These are phyloP conservation scores for Onygenales sp. DNA, from an alignment of 2,329 filamentous ascomycete genomes.

Conservation along the genomic window DNA sequence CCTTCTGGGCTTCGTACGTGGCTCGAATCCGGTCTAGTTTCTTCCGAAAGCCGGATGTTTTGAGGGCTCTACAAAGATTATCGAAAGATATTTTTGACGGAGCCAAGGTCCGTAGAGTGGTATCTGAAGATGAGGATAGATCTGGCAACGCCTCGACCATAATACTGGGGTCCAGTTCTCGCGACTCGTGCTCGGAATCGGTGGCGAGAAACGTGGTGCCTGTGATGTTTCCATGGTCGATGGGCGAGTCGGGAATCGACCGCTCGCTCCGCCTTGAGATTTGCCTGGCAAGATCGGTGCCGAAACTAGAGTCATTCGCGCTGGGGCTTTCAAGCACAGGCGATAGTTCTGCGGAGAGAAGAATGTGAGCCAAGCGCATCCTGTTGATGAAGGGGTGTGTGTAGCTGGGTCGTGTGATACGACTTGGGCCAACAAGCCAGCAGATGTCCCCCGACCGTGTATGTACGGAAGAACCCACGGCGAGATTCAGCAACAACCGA, in stretches of 20 bases:
- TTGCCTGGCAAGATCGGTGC: not conserved
- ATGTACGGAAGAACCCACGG: too few relatives aligned
- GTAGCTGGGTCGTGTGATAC: too few relatives aligned
- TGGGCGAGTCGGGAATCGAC: constrained; percentile 4
- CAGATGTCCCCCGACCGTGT: too few relatives aligned
- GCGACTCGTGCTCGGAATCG: constrained; percentile 7
- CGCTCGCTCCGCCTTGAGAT: constrained; percentile 3
- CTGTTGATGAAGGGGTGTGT: not conserved
- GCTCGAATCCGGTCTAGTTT: constrained; percentile 4
- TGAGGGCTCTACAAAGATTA: constrained; percentile 3
- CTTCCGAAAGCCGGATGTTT: constrained; percentile 1
- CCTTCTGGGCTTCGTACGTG: constrained; percentile 7
- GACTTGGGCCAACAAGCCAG: too few relatives aligned
- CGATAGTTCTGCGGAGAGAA: not conserved
- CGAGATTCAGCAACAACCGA: too few relatives aligned
- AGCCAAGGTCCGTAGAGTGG: constrained; percentile 5
- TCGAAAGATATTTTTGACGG: constrained; percentile 6
- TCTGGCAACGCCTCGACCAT: constrained; percentile 10
- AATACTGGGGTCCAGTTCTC: constrained; percentile 5
- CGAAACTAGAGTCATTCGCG: not conserved
- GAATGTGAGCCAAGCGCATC: not conserved
- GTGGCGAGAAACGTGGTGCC: constrained; percentile 7
- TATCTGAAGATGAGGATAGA: constrained; percentile 6
- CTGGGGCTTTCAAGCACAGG: not conserved
- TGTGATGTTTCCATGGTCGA: constrained; percentile 9